Conservation (phyloP, 371 early-diverging fungal genomes). For the Smittium mucronatum region DNA sequence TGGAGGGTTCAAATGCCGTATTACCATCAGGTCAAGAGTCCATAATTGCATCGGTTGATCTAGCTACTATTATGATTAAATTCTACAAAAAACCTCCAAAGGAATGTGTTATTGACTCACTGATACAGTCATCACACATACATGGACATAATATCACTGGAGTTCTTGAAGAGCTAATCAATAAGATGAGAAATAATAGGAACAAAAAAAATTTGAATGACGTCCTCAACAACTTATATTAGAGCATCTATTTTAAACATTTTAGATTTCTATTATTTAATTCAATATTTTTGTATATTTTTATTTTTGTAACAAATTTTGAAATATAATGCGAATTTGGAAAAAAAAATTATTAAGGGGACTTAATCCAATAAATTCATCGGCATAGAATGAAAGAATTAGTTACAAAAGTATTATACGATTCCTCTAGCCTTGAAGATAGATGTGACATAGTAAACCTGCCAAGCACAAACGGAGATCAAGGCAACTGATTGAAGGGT, state of each 20-base stretch:
- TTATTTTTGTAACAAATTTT: too few relatives aligned
- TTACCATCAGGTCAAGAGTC: not conserved
- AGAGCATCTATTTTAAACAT: too few relatives aligned
- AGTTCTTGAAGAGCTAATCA: not conserved
- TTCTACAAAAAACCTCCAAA: not conserved
- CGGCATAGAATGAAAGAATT: too few relatives aligned
- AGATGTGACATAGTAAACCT: constrained; percentile 31
- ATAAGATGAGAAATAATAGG: not conserved
- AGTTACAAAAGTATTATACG: constrained; percentile 17
- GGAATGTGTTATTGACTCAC: not conserved
- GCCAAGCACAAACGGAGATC: constrained; percentile 31
- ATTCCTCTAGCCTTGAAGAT: constrained; percentile 33
- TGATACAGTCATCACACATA: not conserved
- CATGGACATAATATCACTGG: not conserved
- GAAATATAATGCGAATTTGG: too few relatives aligned
- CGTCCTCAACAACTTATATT: too few relatives aligned
- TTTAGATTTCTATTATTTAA: too few relatives aligned
- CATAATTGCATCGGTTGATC: not conserved
- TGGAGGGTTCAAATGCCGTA: not conserved
- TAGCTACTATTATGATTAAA: not conserved
- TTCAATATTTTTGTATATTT: too few relatives aligned
- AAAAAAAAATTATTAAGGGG: too few relatives aligned
- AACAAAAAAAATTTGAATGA: not conserved
- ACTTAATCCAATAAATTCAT: too few relatives aligned
- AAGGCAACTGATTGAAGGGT: constrained; percentile 26